Conservation (phyloP, 139 green algal species). For the Axilococcus clingmanii region DNA sequence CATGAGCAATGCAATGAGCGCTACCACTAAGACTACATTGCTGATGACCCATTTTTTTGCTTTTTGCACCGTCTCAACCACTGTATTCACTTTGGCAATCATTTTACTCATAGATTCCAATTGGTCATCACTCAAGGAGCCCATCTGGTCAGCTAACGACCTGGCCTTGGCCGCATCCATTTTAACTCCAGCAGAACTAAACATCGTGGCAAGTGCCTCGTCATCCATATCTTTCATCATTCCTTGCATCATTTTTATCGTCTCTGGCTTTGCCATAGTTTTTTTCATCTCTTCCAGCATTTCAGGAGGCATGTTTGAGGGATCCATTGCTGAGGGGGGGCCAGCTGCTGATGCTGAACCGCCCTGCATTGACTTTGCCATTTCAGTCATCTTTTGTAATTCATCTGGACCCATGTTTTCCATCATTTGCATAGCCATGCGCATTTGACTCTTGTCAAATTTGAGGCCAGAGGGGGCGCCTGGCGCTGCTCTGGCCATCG, state of each 20-base stretch:
- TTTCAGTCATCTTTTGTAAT: slow-evolving; percentile 17
- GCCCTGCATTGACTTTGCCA: slow-evolving; percentile 11
- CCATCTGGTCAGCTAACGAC: slow-evolving; percentile 3
- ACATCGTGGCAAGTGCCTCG: slow-evolving; percentile 10
- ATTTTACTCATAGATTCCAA: slow-evolving; percentile 18
- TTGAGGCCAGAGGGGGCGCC: slow-evolving; percentile 10
- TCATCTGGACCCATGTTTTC: slow-evolving; percentile 21
- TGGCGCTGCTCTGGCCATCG: slow-evolving; percentile 18
- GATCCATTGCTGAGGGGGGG: slow-evolving; percentile 6
- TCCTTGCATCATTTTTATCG: slow-evolving; percentile 23
- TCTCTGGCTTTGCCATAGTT: slow-evolving; percentile 19
- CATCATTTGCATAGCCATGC: slow-evolving; percentile 31
- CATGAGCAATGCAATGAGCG: slow-evolving; percentile 15
- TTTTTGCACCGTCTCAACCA: background rate
- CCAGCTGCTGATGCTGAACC: background rate
- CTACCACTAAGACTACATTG: slow-evolving; percentile 13
- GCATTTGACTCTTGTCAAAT: slow-evolving; percentile 19
- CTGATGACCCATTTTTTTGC: slow-evolving; percentile 8
- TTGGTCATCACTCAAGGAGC: slow-evolving; percentile 15
- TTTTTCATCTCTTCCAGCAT: slow-evolving; percentile 18
- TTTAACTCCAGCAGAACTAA: slow-evolving; percentile 11
- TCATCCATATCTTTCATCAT: slow-evolving; percentile 30
- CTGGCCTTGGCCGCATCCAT: slow-evolving; percentile 16
- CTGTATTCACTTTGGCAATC: background rate
- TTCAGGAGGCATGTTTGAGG: background rate